phyloP scores from a whole-genome alignment of 1,284 basidiomycete species.

The Pascua sp. region DNA sequence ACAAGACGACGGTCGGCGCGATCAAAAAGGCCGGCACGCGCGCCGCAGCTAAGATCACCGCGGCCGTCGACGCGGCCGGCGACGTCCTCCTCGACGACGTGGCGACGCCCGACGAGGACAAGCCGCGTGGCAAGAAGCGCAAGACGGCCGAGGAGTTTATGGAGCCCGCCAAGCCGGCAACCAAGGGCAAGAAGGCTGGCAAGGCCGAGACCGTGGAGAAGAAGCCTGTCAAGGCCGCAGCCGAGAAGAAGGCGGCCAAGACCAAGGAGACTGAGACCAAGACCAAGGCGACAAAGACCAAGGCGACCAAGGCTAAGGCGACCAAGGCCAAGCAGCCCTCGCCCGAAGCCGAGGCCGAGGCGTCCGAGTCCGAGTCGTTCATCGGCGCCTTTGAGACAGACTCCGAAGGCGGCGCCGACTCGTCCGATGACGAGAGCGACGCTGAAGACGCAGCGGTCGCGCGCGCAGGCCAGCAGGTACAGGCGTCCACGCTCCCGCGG shows the following conservation, averaged over 20 bases:
- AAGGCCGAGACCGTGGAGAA: constrained; percentile 37
- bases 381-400: constrained; percentile 64
- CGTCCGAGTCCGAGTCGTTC: constrained; percentile 38
- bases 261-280: constrained; percentile 18
- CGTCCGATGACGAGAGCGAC: constrained; percentile 72
- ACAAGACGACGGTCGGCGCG: constrained; percentile 1
- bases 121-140: constrained; percentile 30
- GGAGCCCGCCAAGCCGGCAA: constrained; percentile 27
- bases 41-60: constrained; percentile 19
- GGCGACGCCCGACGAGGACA: background rate
- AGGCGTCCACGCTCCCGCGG: constrained; percentile 69
- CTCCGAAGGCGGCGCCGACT: constrained; percentile 62
- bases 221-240: constrained; percentile 8
- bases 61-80: constrained; percentile 32
- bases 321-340: constrained; percentile 21
- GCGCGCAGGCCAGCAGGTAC: constrained; percentile 51
- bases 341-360: constrained; percentile 22
- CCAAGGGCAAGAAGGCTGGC: constrained; percentile 10
- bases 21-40: constrained; percentile 3
- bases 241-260: constrained; percentile 14
- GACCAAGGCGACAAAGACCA: constrained; percentile 14
- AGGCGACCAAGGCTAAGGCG: constrained; percentile 13
- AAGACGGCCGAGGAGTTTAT: constrained; percentile 45
- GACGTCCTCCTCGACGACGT: constrained; percentile 34
- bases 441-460: constrained; percentile 55